Evolutionary conservation across 2,329 filamentous ascomycete species (phyloP), one percentile per base, ranked within the genome.

Genomic region (Geosmithia putterillii): DNA sequence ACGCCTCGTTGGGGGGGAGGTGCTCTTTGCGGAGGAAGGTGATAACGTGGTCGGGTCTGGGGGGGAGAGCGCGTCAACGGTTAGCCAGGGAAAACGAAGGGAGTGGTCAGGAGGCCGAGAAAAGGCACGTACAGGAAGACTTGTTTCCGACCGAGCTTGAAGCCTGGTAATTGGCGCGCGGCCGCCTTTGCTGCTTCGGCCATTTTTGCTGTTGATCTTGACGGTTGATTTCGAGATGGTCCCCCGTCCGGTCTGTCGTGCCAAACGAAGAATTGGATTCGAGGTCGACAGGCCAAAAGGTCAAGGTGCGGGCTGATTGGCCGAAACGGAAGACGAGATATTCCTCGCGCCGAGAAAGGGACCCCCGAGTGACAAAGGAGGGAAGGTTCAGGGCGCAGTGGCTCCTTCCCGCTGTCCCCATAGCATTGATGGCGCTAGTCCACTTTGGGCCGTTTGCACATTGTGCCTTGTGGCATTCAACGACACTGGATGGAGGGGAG

Each of bases 1-100:
- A 83, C 49, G 90, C 92, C 60, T 86, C 87, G 60, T 80, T 83
- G 18, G 89, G 79, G 7, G 86, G 81, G 43, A 85, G 75, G 51
- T 76, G 71, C 23, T 79, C 76, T 46, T 80, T 83, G 52, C 71
- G 83, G 54, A 94, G 70, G 55, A 96, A 76, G 47, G 83, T 81
- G 57, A 96, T 70, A 50, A 79, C 76, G 66, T 94, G 86, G 57
- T 83, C 79, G 42, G 90, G 90, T 47, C 89, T 95, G 56, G 18
- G 17, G 15, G 42, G 42, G 21, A 44, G 37, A 42, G 28, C 3
- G 23, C 10, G 28, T n/a, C n/a, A n/a, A n/a, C n/a, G n/a, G n/a
- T n/a, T n/a, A n/a, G n/a, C n/a, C n/a, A n/a, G n/a, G n/a, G n/a
- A n/a, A n/a, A n/a, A n/a, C n/a, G n/a, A n/a, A n/a, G n/a, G n/a